Evolutionary conservation across 108 stramenopile species (phyloP).

Genomic region (Conticribra guillardii): DNA sequence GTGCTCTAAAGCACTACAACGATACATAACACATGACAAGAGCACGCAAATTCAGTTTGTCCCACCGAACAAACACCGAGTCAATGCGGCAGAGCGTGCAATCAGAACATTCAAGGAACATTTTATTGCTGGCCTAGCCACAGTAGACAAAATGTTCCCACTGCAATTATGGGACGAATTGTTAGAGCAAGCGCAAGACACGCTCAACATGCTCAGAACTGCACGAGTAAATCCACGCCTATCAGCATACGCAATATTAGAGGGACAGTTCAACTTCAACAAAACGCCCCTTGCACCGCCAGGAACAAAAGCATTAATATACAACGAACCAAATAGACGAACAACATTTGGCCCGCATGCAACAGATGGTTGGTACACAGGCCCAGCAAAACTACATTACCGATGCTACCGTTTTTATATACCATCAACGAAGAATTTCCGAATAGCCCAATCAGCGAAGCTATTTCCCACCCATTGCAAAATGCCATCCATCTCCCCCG

Average conservation of each 20-base stretch:
- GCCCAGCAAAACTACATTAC: constrained; percentile 28
- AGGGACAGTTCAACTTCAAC: constrained; percentile 20
- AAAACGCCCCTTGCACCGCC: not conserved
- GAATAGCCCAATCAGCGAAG: constrained; percentile 21
- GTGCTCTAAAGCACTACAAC: not conserved
- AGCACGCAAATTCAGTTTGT: constrained; percentile 20
- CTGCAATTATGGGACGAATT: constrained; percentile 39
- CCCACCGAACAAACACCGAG: constrained; percentile 6
- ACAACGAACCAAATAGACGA: constrained; percentile 4
- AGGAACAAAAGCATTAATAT: constrained; percentile 10
- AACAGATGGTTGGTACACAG: constrained; percentile 40
- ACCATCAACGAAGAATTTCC: not conserved
- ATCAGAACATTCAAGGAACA: constrained; percentile 23
- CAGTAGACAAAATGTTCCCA: constrained; percentile 32
- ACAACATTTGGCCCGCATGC: constrained; percentile 13
- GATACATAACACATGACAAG: not conserved
- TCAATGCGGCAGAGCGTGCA: constrained; percentile 19
- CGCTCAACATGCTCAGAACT: constrained; percentile 42
- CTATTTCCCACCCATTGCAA: constrained; percentile 13
- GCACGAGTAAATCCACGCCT: constrained; percentile 42
- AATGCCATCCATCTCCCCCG: not conserved
- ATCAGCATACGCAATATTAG: constrained; percentile 42
- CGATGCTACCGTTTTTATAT: constrained; percentile 9
- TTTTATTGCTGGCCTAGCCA: constrained; percentile 12
- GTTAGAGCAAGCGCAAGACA: constrained; percentile 17